Evolutionary conservation across 202 grass and related monocot species (phyloP), one percentile per base, ranked within the genome.

Genomic region (Panicum virgatum): DNA sequence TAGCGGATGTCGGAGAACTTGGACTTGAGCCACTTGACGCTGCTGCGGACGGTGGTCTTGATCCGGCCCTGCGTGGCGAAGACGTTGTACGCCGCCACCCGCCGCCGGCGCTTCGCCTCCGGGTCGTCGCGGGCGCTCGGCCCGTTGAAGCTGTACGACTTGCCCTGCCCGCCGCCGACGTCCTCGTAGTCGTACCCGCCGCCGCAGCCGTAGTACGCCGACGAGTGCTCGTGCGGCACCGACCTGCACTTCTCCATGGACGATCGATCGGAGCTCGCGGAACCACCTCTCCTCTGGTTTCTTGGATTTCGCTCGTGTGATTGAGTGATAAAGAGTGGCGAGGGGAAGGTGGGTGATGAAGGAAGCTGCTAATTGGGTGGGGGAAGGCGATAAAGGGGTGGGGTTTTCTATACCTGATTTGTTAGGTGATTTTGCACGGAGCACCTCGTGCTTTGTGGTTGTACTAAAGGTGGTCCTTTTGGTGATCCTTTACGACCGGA

Each of bases 21-120:
- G 83, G 80, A 76, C 85, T 98, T 98, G 92, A 98, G 85, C 96
- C 96, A 98, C 92, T 98, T 98, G 84, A 98, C 74, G 80, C 90
- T 88, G 89, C 69, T 85, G 26, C 91, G 82, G 82, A 98, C 92
- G 36, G 83, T 85, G 25, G 92, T 88, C 85, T 98, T 98, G 92
- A 98, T 75, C 80, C 90, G 75, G 5, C 85, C 92, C 78, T 96
- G 92, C 69, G 87, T 77, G 40, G 96, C 86, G 87, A 98, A 96
- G 78, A 93, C 91, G 87, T 98, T 98, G 89, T 98, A 98, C 18
- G 89, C 43, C 38, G 96, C 96, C 47, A 98, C 89, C 27, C 96
- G 88, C 43, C 90, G 88, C 85, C 94, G 92, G 53, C 96, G 84
- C 87, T 98, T 96, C 63, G 87, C 83, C 89, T 98, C 96, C 13